phyloP scores from a whole-genome alignment of 306 rosid genomes.

The Malus fusca region DNA sequence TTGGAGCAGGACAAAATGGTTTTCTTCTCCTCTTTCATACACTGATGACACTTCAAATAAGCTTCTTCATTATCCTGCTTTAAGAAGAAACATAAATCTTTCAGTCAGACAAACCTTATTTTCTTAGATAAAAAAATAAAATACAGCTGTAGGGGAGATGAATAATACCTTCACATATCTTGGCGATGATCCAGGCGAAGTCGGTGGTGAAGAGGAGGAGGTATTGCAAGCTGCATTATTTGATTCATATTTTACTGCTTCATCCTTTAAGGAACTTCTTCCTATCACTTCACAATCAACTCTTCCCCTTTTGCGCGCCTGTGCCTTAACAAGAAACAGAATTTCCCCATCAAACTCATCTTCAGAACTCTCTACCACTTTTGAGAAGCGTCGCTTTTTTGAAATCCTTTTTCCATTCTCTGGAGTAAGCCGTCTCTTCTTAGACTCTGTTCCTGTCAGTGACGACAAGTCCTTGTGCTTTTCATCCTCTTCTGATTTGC shows the following conservation, averaged over 20 bases:
- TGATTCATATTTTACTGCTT: neutral
- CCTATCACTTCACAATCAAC: neutral
- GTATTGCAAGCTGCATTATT: slow-evolving; percentile 1
- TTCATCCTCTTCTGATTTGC: slow-evolving; percentile 17
- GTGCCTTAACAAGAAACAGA: slow-evolving; percentile 20
- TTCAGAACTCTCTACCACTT: neutral
- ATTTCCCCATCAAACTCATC: slow-evolving; percentile 23
- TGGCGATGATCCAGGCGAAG: slow-evolving; percentile 12
- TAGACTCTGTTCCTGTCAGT: neutral
- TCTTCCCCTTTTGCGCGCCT: slow-evolving; percentile 28
- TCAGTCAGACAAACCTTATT: neutral
- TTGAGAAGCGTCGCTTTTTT: slow-evolving; percentile 18
- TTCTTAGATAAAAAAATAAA: neutral
- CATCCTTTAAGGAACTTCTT: slow-evolving; percentile 11
- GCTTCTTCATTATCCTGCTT: slow-evolving; percentile 28
- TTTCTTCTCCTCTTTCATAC: slow-evolving; percentile 45
- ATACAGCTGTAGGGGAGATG: neutral
- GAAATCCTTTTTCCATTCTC: slow-evolving; percentile 1
- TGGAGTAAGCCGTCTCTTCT: neutral
- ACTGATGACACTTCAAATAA: slow-evolving; percentile 58
- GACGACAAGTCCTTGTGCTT: neutral
- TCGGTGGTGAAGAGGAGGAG: slow-evolving; percentile 11
- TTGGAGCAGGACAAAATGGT: slow-evolving; percentile 43
- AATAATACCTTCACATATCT: slow-evolving; percentile 14
- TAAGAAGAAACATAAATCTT: slow-evolving; percentile 4